These are phyloP conservation scores for Cyanidioschyzon merolae DNA, from an alignment of 23 red algal genomes.

Conservation along the genomic window DNA sequence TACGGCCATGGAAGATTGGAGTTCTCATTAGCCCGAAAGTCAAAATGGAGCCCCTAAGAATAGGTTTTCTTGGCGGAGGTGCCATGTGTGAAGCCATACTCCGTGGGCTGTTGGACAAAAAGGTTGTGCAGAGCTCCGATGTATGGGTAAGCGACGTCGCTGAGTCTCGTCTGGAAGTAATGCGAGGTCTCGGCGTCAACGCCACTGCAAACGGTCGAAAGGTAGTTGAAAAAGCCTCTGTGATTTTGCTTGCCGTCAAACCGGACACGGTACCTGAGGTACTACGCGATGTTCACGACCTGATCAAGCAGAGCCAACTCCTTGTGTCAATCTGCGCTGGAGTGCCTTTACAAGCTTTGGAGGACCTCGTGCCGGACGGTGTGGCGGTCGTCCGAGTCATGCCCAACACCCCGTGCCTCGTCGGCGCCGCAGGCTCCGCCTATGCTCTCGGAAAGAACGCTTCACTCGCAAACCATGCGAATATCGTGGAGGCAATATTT, in stretches of 20 bases:
- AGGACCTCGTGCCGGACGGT: background rate
- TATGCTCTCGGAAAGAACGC: slow-evolving; percentile 27
- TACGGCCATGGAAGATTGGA: too few relatives aligned
- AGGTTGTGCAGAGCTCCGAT: slow-evolving; percentile 24
- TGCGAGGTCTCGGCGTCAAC: background rate
- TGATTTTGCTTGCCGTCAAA: slow-evolving; percentile 28
- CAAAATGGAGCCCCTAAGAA: background rate
- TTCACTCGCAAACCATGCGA: slow-evolving; percentile 14
- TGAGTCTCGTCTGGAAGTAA: slow-evolving; percentile 14
- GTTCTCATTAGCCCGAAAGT: too few relatives aligned
- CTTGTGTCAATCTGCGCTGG: slow-evolving; percentile 85
- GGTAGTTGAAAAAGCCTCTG: background rate
- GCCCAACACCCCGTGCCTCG: slow-evolving; percentile 82
- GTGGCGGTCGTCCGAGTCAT: slow-evolving; percentile 46
- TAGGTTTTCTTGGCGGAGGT: slow-evolving; percentile 91
- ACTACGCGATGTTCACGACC: background rate
- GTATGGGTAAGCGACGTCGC: slow-evolving; percentile 38
- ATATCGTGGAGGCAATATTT: slow-evolving; percentile 32
- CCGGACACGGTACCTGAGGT: slow-evolving; percentile 9
- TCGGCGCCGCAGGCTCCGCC: slow-evolving; percentile 44
- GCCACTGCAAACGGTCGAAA: background rate
- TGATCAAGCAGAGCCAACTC: slow-evolving; percentile 19
- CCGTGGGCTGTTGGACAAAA: slow-evolving; percentile 47
- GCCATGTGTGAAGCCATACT: slow-evolving; percentile 93
- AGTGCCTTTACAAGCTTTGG: slow-evolving; percentile 41